Evolutionary conservation across 106 monocot genomes (phyloP), one percentile per base, ranked within the genome.

Genomic region (Apostasia shenzhenica): DNA sequence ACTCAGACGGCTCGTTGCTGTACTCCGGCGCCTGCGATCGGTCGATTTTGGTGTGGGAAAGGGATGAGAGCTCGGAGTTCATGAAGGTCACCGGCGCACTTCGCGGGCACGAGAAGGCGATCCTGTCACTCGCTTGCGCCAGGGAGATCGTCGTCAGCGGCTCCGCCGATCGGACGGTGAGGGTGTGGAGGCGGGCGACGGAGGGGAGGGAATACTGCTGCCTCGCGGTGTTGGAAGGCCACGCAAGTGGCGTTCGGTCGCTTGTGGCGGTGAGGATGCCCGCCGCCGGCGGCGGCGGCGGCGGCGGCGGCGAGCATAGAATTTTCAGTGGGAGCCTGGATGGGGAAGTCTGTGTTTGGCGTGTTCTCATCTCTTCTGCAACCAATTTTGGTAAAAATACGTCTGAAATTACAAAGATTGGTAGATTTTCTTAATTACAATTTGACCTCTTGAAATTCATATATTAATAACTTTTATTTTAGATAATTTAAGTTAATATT

Each of bases 21-120:
- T 90, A 90, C 79, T 86, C 90, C 6, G 90, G 86, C 5, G 81
- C 66, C 2, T 59, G 81, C 64, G 90, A 90, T 63, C 72, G 78
- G 39, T 73, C 79, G 41, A 78, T 90, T 11, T 11, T 81, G 5
- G 90, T 86, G 44, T 90, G 90, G 90, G 83, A 84, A 73, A 48
- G 72, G 57, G 83, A 75, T 48, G 80, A 68, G 12, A 75, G 71
- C 71, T 81, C 81, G 8, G 40, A 45, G 39, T 70, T 75, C 66
- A 83, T 83, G 86, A 59, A 5, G 44, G 72, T 61, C 6, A 62
- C 70, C 48, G 76, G 72, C 2, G 78, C 76, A 9, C 69, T 86
- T 40, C 26, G 81, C 11, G 90, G 90, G 3, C 90, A 90, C 70
- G 37, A 14, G 4, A 81, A 65, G 76, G 86, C 86, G 1, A 59